A percentile compares a stretch with the other conserved stretches of the same genome.
These are phyloP conservation scores for Trichoderma sp. DNA, from an alignment of 2,329 filamentous ascomycete genomes.

Conservation along the genomic window DNA sequence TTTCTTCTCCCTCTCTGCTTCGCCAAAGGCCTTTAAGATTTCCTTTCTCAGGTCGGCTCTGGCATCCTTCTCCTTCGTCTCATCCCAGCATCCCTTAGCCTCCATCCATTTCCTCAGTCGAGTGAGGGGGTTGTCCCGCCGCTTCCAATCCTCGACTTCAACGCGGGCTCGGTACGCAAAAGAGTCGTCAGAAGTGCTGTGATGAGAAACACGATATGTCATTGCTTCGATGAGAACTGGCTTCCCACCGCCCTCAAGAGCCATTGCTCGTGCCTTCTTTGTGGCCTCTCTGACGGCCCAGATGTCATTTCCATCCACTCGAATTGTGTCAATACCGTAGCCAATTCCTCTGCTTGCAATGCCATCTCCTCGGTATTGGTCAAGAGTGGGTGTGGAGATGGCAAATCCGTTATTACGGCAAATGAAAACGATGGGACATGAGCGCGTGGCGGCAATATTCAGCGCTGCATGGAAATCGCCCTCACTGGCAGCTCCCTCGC, in stretches of 20 bases:
- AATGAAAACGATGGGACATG: constrained; percentile 86
- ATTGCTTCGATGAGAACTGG: constrained; percentile 92
- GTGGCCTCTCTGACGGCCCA: constrained; percentile 85
- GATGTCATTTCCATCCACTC: constrained; percentile 93
- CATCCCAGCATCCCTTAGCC: constrained; percentile 79
- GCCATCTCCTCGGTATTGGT: constrained; percentile 89
- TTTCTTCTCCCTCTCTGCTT: constrained; percentile 81
- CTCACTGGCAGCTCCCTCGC: constrained; percentile 86
- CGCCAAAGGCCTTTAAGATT: constrained; percentile 80
- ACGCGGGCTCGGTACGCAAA: constrained; percentile 93
- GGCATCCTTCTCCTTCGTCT: constrained; percentile 75
- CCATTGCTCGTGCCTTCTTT: constrained; percentile 74
- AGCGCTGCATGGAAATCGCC: constrained; percentile 91
- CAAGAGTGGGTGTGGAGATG: constrained; percentile 85
- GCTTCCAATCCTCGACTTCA: constrained; percentile 95
- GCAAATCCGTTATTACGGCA: constrained; percentile 94
- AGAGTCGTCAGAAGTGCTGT: constrained; percentile 95
- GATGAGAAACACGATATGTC: constrained; percentile 97
- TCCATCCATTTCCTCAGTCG: constrained; percentile 91
- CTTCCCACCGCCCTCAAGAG: constrained; percentile 76
- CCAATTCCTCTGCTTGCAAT: constrained; percentile 86
- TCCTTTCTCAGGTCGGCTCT: constrained; percentile 70
- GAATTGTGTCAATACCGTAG: constrained; percentile 92
- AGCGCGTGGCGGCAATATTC: constrained; percentile 86
- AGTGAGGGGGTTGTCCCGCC: constrained; percentile 85